Percentiles rank a stretch among this genome's conserved stretches.
Evolutionary conservation across 768 basidiomycete species (phyloP).

Genomic region (Lentinula sp.): DNA sequence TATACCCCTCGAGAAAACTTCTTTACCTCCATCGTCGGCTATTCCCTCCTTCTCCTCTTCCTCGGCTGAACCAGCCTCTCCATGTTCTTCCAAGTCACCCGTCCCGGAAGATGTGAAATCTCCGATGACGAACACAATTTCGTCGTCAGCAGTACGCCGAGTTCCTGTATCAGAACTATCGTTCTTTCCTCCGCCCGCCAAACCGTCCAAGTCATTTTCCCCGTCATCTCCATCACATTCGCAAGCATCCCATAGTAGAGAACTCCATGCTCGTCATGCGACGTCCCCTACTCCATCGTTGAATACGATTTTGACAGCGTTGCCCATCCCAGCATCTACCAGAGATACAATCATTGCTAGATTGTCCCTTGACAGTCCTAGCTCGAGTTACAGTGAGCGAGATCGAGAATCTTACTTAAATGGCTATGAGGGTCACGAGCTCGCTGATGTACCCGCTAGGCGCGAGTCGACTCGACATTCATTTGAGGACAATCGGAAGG

Average conservation of each 20-base stretch:
- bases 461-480: slow-evolving; percentile 15
- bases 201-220: slow-evolving; percentile 4
- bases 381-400: slow-evolving; percentile 36
- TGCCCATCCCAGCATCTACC: slow-evolving; percentile 47
- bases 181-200: slow-evolving; percentile 46
- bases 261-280: slow-evolving; percentile 10
- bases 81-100: not conserved
- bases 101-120: not conserved
- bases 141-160: slow-evolving; percentile 30
- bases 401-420: slow-evolving; percentile 24
- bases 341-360: slow-evolving; percentile 50
- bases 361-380: slow-evolving; percentile 47
- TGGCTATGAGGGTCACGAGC: slow-evolving; percentile 34
- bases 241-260: slow-evolving; percentile 8
- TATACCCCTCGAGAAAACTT: slow-evolving; percentile 64
- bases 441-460: slow-evolving; percentile 31
- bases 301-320: slow-evolving; percentile 36
- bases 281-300: slow-evolving; percentile 24
- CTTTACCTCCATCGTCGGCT: slow-evolving; percentile 18
- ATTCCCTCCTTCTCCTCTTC: not conserved
- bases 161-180: slow-evolving; percentile 46
- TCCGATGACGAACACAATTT: not conserved
- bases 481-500: not conserved
- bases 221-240: slow-evolving; percentile 5
- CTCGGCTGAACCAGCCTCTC: not conserved